Evolutionary conservation across 345 rosid species (phyloP), one percentile per base, ranked within the genome.

Genomic region (Eucalyptus sideroxylon): DNA sequence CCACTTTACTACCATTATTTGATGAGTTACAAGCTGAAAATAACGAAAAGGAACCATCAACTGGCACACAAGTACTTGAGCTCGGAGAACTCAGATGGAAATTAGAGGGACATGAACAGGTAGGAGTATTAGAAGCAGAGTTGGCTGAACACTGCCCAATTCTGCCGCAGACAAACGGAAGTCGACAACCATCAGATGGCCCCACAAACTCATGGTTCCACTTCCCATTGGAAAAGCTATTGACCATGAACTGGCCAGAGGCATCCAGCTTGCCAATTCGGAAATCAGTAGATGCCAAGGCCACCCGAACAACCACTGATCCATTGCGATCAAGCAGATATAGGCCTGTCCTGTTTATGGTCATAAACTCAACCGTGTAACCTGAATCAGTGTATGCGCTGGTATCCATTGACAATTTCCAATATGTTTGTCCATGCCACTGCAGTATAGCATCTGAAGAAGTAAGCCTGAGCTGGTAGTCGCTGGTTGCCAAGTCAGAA

Each of bases 341-440:
- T 56, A 96, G 89, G 51, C 98, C 99, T 5, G 96, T 93, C 86
- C 90, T 83, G 80, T 96, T 96, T 27, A 96, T 62, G 55, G 91
- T 92, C 95, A 97, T 90, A 90, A 92, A 96, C 27, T 96, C 96
- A 47, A 94, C 94, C 0, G 81, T 26, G 87, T 89, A 88, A 87
- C 92, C 92, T 6, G 96, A 93, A 91, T 93, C 89, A 69, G 88
- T 89, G 88, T 91, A 90, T 82, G 96, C 98, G 85, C 21, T 85
- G 30, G 93, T 86, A 12, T 93, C 95, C 98, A 96, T 96, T 31
- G 94, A 94, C 87, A 97, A 87, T 92, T 93, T 94, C 99, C 98
- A 97, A 91, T 95, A 97, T 16, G 87, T 93, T 89, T 94, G 95
- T 47, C 92, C 95, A 53, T 82, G 90, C 99, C 99, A 97, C 87